Evolutionary conservation across 805 yeast species (phyloP).

Genomic region (Cyberlindnera saturnus): DNA sequence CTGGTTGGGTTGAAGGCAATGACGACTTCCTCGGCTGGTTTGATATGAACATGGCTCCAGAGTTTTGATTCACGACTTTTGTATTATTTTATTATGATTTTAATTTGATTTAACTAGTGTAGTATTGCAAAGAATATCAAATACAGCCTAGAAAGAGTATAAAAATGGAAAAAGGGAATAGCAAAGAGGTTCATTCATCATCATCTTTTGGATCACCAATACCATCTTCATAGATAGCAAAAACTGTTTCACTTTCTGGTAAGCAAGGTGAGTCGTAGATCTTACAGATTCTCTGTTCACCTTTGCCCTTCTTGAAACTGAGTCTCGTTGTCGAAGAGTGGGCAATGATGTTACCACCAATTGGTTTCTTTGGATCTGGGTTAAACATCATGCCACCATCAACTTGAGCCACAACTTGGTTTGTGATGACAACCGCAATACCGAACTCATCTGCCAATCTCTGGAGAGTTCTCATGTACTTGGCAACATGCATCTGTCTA

Average conservation of each 20-base stretch:
- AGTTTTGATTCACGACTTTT: constrained; percentile 31
- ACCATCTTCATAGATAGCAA: constrained; percentile 95
- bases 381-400: constrained; percentile 79
- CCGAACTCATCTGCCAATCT: constrained; percentile 96
- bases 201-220: constrained; percentile 88
- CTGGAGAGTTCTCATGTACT: constrained; percentile 85
- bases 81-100: constrained; percentile 5
- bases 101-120: neutral
- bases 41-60: constrained; percentile 71
- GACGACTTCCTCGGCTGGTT: constrained; percentile 95
- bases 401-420: constrained; percentile 97
- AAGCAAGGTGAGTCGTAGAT: constrained; percentile 94
- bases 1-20: constrained; percentile 73
- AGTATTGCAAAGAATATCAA: neutral
- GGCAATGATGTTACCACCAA: constrained; percentile 97
- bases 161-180: neutral
- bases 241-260: constrained; percentile 91
- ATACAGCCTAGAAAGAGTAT: neutral
- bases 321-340: constrained; percentile 94
- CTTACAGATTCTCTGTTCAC: constrained; percentile 88
- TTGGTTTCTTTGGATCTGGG: constrained; percentile 97
- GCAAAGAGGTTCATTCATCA: constrained; percentile 15
- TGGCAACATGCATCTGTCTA: constrained; percentile 90
- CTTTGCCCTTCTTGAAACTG: constrained; percentile 85
- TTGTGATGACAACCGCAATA: constrained; percentile 90